Base-by-base conservation (phyloP, 2,329 filamentous ascomycete genomes). In the Paracorniculantispora psalliotae region DNA sequence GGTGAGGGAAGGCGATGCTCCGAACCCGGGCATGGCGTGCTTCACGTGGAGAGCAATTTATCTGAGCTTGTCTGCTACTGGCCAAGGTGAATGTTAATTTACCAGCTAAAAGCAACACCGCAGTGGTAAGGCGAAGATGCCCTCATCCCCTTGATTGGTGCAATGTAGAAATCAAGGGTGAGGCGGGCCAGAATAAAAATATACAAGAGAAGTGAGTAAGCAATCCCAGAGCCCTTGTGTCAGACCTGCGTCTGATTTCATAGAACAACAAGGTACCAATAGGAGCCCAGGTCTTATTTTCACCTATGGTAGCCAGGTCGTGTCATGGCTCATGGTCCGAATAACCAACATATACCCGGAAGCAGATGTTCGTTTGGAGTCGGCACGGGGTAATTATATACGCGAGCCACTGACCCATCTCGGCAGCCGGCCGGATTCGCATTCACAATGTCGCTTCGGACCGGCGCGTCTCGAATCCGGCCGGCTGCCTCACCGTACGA, bases 341-440 rank as follows among this genome's bases (percentile, higher is more conserved):
- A 23, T 44, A 44, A 44, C 21, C 41, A 19, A 44, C n/a, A 7
- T 5, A 12, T 3, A 21, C 19, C 41, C 41, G 9, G 19, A 5
- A 19, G 19, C 19, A 44, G n/a, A 4, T 25, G 28, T 1, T 13
- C 15, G 12, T 17, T n/a, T 30, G 19, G 8, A 41, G n/a, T 35
- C 51, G 54, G 54, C 21, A 57, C 54, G 54, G 54, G 23, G 25
- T 33, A 57, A n/a, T 26, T 30, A 33, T 57, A 37, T 28, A 41
- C 30, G 41, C 54, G 54, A 57, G 10, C 12, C 12, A 12, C 30
- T 12, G 6, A 33, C 12, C 9, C 23, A 13, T 12, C 33, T 52
- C 35, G 49, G 33, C 15, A 26, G 6, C 30, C 49, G 35, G 23
- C 54, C 33, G 44, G 23, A 49, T 21, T 48, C 50, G 35, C 30